phyloP scores from a whole-genome alignment of 768 basidiomycete species.

The Harrya chromipes region DNA sequence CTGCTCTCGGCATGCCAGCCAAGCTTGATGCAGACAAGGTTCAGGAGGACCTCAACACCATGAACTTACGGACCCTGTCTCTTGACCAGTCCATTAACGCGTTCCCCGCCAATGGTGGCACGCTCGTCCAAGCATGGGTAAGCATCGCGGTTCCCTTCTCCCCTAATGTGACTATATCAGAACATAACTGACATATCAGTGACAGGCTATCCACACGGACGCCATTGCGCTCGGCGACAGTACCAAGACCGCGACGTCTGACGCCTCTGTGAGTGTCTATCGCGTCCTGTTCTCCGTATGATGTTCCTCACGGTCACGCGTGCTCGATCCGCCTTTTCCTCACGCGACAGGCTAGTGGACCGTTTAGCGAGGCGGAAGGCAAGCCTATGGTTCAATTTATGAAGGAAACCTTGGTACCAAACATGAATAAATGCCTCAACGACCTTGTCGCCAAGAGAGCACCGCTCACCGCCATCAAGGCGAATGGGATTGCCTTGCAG shows the following conservation, averaged over 20 bases:
- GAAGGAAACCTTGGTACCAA: too few relatives aligned
- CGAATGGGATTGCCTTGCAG: too few relatives aligned
- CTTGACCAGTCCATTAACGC: not conserved
- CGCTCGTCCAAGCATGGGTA: rapidly evolving
- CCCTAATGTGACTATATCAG: too few relatives aligned
- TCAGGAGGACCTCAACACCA: not conserved
- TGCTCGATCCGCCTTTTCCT: too few relatives aligned
- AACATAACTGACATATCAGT: too few relatives aligned
- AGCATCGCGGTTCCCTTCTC: not conserved
- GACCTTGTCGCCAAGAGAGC: too few relatives aligned
- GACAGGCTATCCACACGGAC: not conserved
- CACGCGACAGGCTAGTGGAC: not conserved
- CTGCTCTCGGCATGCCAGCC: constrained; percentile 9
- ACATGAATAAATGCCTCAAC: too few relatives aligned
- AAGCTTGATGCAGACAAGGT: constrained; percentile 3
- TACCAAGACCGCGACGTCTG: not conserved
- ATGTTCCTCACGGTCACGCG: not conserved
- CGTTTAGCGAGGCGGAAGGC: too few relatives aligned
- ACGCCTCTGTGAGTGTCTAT: constrained; percentile 1
- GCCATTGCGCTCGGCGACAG: rapidly evolving
- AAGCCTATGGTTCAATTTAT: too few relatives aligned
- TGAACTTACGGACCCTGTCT: rapidly evolving
- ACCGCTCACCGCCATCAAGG: too few relatives aligned
- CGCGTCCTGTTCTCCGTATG: not conserved
- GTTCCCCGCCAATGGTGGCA: not conserved